Percentiles rank a stretch among this genome's conserved stretches.
phyloP scores from a whole-genome alignment of 352 stramenopile species.

The Peronosclerospora sorghi region DNA sequence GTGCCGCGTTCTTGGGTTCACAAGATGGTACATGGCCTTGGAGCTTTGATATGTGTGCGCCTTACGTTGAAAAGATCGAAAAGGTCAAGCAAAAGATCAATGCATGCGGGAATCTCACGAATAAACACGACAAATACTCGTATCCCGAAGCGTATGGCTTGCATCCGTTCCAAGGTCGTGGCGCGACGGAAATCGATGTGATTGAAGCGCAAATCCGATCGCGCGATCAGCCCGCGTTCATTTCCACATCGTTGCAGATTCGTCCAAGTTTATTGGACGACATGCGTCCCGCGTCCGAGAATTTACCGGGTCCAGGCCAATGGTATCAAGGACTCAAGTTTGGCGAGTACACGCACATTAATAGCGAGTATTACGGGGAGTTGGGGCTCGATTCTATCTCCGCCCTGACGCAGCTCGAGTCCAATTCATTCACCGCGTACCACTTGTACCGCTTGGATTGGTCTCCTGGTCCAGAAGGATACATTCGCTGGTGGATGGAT shows the following conservation, averaged over 20 bases:
- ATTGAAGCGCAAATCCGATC: slow-evolving; percentile 84
- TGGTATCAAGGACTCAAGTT: slow-evolving; percentile 88
- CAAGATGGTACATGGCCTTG: slow-evolving; percentile 95
- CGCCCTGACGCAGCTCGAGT: slow-evolving; percentile 86
- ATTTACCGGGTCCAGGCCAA: slow-evolving; percentile 47
- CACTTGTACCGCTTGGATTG: slow-evolving; percentile 95
- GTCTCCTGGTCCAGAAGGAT: slow-evolving; percentile 84
- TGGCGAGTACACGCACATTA: slow-evolving; percentile 83
- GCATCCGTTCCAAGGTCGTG: slow-evolving; percentile 85
- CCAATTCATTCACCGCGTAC: slow-evolving; percentile 85
- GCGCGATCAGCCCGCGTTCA: slow-evolving; percentile 79
- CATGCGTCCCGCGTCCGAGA: slow-evolving; percentile 47
- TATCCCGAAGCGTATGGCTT: slow-evolving; percentile 86
- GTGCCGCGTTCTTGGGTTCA: slow-evolving; percentile 88
- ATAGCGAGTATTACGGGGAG: slow-evolving; percentile 93
- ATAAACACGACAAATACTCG: slow-evolving; percentile 82
- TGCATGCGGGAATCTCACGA: slow-evolving; percentile 89
- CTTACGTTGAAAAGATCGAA: slow-evolving; percentile 76
- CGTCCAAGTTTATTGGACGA: slow-evolving; percentile 55
- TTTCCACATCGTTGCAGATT: slow-evolving; percentile 92
- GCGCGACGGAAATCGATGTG: slow-evolving; percentile 95
- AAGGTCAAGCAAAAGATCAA: slow-evolving; percentile 91
- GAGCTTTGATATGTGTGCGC: slow-evolving; percentile 89
- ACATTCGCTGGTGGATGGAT: slow-evolving; percentile 92
- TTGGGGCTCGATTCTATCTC: slow-evolving; percentile 91